phyloP scores from a whole-genome alignment of 2,329 filamentous ascomycete genomes.

The Pseudovirgaria hyperparasitica region DNA sequence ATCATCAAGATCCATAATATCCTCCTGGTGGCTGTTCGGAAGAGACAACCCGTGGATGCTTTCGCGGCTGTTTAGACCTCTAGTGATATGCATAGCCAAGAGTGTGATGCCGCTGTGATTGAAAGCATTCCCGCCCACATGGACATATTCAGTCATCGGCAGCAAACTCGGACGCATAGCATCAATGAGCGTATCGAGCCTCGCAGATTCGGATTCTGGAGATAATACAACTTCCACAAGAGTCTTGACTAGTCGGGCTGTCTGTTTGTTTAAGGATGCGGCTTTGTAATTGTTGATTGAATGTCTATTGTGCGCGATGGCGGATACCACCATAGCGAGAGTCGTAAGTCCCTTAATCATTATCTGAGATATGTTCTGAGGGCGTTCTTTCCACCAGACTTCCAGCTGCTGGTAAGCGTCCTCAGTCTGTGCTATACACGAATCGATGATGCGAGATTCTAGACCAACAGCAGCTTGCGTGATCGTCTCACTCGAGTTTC shows the following conservation, averaged over 20 bases:
- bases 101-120: constrained; percentile 19
- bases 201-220: constrained; percentile 27
- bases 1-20: constrained; percentile 55
- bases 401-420: constrained; percentile 32
- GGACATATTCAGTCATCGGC: constrained; percentile 9
- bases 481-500: too few relatives aligned
- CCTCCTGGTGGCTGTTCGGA: too few relatives aligned
- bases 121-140: constrained; percentile 11
- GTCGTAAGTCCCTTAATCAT: too few relatives aligned
- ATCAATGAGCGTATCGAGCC: constrained; percentile 30
- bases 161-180: constrained; percentile 20
- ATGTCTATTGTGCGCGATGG: constrained; percentile 11
- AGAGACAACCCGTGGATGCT: constrained; percentile 16
- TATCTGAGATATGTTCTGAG: constrained; percentile 36
- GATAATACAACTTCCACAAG: constrained; percentile 23
- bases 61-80: constrained; percentile 16
- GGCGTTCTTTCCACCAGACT: constrained; percentile 26
- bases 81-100: constrained; percentile 17
- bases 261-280: too few relatives aligned
- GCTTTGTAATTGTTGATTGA: constrained; percentile 9
- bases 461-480: too few relatives aligned
- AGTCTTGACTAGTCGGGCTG: constrained; percentile 14
- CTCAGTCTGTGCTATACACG: constrained; percentile 33
- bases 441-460: constrained; percentile 27
- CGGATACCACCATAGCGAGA: too few relatives aligned